Conservation (phyloP, 768 basidiomycete species). For the Mycena haematopus region DNA sequence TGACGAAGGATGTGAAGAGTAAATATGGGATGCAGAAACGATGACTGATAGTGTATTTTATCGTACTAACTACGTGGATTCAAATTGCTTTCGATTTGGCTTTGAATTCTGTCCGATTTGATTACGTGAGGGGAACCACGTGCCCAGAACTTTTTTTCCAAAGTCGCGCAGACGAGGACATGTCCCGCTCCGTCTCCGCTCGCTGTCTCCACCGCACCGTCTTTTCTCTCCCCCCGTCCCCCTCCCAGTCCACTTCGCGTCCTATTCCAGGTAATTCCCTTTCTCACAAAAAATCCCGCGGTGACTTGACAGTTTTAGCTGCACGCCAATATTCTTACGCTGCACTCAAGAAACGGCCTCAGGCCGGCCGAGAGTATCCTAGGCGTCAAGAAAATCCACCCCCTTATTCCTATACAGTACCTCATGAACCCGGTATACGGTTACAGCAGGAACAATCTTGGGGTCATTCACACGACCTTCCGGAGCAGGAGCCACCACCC, state of each 20-base stretch:
- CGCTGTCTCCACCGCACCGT: constrained; percentile 29
- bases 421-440: constrained; percentile 21
- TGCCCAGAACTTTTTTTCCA: constrained; percentile 7
- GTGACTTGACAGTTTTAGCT: constrained; percentile 9
- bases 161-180: constrained; percentile 20
- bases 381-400: constrained; percentile 20
- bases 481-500: constrained; percentile 15
- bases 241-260: constrained; percentile 4
- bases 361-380: constrained; percentile 14
- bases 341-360: constrained; percentile 29
- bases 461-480: background rate
- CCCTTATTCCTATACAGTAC: constrained; percentile 16
- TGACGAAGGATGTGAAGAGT: constrained; percentile 60
- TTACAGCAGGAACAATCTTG: constrained; percentile 16
- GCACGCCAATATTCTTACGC: constrained; percentile 25
- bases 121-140: constrained; percentile 10
- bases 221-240: constrained; percentile 17
- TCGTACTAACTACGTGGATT: background rate
- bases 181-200: constrained; percentile 30
- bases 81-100: background rate
- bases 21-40: constrained; percentile 41
- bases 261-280: constrained; percentile 16
- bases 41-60: constrained; percentile 8
- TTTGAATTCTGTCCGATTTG: background rate
- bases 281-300: background rate